These are phyloP conservation scores for Maudiozyma barnettii DNA, from an alignment of 805 yeast species.

Conservation along the genomic window DNA sequence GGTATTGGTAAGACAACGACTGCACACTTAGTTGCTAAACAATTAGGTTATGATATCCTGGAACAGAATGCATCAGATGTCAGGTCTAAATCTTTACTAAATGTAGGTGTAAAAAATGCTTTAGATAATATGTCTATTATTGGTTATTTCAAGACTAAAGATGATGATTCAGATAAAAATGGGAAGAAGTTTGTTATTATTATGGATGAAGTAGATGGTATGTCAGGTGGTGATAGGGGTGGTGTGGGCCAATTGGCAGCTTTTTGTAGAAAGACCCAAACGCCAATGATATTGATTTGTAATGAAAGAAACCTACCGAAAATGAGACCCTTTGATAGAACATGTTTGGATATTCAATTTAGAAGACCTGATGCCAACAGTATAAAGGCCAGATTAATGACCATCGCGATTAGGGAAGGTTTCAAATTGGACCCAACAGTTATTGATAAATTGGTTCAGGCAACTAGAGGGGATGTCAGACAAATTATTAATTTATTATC, in stretches of 20 bases:
- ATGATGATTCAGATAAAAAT: constrained; percentile 26
- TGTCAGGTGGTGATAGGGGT: constrained; percentile 98
- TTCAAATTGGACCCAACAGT: constrained; percentile 70
- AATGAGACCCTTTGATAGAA: constrained; percentile 90
- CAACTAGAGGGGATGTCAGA: constrained; percentile 85
- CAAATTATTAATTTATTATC: constrained; percentile 87
- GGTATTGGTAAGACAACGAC: constrained; percentile 81
- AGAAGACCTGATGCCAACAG: constrained; percentile 80
- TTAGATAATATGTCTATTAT: constrained; percentile 74
- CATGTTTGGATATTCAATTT: constrained; percentile 70
- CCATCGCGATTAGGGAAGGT: constrained; percentile 81
- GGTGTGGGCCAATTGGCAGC: constrained; percentile 93
- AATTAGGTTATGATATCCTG: constrained; percentile 60
- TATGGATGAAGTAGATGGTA: constrained; percentile 99
- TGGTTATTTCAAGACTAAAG: constrained; percentile 50
- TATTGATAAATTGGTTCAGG: constrained; percentile 73
- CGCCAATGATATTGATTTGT: constrained; percentile 88
- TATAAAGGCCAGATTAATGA: constrained; percentile 74
- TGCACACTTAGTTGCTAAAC: constrained; percentile 64
- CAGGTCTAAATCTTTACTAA: constrained; percentile 70
- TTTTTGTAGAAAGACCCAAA: constrained; percentile 72
- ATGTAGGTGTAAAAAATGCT: constrained; percentile 57
- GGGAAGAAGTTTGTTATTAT: constrained; percentile 65
- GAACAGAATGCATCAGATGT: constrained; percentile 87
- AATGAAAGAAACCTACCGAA: constrained; percentile 88